Conservation (phyloP, 257 asterid genomes). For the Henckelia pumila region DNA sequence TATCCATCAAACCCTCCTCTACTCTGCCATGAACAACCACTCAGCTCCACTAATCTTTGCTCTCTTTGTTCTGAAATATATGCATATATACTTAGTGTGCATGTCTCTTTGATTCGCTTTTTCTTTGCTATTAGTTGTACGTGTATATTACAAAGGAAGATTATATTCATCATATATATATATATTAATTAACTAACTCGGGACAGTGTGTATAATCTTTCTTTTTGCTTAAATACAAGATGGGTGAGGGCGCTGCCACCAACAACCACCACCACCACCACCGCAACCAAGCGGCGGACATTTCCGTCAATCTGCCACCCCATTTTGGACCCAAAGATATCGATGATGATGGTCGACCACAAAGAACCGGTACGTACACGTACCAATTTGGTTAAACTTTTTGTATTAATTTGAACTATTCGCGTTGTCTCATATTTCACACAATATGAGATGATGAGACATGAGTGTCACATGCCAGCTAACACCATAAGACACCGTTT, state of each 20-base stretch:
- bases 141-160: no score
- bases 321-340: conserved; percentile 39
- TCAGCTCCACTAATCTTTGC: background rate
- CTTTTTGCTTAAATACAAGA: conserved; percentile 28
- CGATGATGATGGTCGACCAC: conserved; percentile 62
- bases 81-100: background rate
- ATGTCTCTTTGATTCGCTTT: background rate
- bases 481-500: no score
- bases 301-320: conserved; percentile 39
- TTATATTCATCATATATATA: background rate
- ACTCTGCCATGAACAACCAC: background rate
- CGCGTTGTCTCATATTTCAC: no score
- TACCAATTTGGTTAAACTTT: background rate
- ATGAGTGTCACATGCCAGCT: no score
- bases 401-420: no score
- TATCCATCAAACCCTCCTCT: conserved; percentile 7
- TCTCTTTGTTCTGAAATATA: background rate
- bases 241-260: conserved; percentile 62
- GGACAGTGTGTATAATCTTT: background rate
- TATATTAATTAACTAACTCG: no score
- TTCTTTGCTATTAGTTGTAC: background rate
- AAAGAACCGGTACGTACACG: conserved; percentile 41
- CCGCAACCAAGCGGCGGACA: conserved; percentile 38
- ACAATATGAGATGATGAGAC: no score
- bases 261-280: conserved; percentile 42